Percentiles rank a stretch among this genome's conserved stretches.
Conservation (phyloP, 2,329 filamentous ascomycete genomes). For the Colletotrichum tabaci region DNA sequence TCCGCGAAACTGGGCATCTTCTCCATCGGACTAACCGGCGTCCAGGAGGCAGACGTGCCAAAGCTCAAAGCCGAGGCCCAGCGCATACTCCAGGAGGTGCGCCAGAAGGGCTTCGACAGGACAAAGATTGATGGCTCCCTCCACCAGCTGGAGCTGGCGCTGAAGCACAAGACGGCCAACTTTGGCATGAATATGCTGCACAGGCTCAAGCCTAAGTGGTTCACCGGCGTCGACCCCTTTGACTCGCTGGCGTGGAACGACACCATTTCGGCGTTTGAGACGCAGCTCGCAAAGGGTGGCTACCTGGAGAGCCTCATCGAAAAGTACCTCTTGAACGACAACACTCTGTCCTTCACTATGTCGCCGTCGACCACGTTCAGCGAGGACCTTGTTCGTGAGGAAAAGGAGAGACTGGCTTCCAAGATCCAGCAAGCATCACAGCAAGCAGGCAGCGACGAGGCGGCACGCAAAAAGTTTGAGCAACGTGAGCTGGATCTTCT, state of each 20-base stretch:
- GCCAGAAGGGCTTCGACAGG: constrained; percentile 85
- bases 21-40: constrained; percentile 92
- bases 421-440: constrained; percentile 82
- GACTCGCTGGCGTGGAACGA: constrained; percentile 93
- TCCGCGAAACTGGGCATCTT: constrained; percentile 85
- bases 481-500: constrained; percentile 85
- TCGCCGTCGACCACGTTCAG: constrained; percentile 83
- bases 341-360: constrained; percentile 95
- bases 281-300: constrained; percentile 78
- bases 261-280: constrained; percentile 86
- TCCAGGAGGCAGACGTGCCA: constrained; percentile 83
- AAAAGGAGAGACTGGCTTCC: constrained; percentile 78
- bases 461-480: constrained; percentile 80
- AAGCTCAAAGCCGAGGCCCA: constrained; percentile 83
- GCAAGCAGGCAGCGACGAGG: constrained; percentile 78
- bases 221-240: constrained; percentile 94
- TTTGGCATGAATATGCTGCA: constrained; percentile 95
- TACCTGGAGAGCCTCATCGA: constrained; percentile 90
- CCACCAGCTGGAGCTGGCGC: constrained; percentile 91
- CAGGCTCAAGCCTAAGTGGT: constrained; percentile 92
- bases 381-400: constrained; percentile 81
- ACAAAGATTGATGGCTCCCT: constrained; percentile 94
- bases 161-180: constrained; percentile 97
- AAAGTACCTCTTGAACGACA: constrained; percentile 91
- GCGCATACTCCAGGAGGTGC: constrained; percentile 78